phyloP scores from a whole-genome alignment of 768 basidiomycete genomes.

The Amanita fuliginea region DNA sequence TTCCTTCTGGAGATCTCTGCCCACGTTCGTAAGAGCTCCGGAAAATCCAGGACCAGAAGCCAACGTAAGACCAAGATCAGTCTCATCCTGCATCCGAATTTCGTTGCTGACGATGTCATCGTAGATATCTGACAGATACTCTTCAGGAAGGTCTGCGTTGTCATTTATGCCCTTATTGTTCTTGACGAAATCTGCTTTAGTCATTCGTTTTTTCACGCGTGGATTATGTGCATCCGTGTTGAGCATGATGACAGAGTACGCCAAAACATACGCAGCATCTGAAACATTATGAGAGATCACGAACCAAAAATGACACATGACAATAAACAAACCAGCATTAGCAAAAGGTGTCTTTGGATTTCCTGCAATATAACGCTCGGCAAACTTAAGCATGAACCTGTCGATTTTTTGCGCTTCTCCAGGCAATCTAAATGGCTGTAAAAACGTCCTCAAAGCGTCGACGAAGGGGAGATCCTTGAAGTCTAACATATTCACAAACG shows the following conservation, averaged over 20 bases:
- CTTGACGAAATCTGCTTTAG: slow-evolving; percentile 80
- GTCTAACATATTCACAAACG: slow-evolving; percentile 89
- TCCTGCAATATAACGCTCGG: slow-evolving; percentile 88
- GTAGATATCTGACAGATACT: slow-evolving; percentile 65
- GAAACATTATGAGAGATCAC: background rate
- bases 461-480: slow-evolving; percentile 76
- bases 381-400: slow-evolving; percentile 98
- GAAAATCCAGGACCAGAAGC: slow-evolving; percentile 62
- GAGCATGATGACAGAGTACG: slow-evolving; percentile 91
- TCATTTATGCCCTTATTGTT: slow-evolving; percentile 98
- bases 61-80: slow-evolving; percentile 46
- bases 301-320: background rate
- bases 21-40: slow-evolving; percentile 77
- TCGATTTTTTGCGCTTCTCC: slow-evolving; percentile 99
- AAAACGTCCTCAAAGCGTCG: slow-evolving; percentile 79
- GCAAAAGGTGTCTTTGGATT: slow-evolving; percentile 81
- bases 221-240: slow-evolving; percentile 98
- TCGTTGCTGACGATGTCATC: slow-evolving; percentile 90
- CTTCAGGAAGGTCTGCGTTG: slow-evolving; percentile 77
- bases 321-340: slow-evolving; percentile 55
- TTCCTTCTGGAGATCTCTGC: slow-evolving; percentile 90
- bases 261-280: slow-evolving; percentile 93
- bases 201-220: slow-evolving; percentile 91
- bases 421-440: slow-evolving; percentile 94
- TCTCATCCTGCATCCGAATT: slow-evolving; percentile 98